Evolutionary conservation across 768 basidiomycete species (phyloP), one percentile per base, ranked within the genome.

Genomic region (Lactarius sanguifluus): DNA sequence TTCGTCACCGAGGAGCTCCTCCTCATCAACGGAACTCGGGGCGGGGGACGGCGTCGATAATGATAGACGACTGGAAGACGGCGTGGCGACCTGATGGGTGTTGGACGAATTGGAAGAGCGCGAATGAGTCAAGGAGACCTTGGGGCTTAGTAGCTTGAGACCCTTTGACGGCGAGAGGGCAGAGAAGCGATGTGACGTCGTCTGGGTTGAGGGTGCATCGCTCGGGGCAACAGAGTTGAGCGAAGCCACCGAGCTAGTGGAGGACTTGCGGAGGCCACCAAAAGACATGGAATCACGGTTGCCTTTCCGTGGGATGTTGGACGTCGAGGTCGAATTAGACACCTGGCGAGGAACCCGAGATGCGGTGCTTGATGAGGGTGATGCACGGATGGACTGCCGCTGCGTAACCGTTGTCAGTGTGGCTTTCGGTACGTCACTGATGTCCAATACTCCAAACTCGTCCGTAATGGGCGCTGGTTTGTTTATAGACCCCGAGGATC

Each of bases 1-100:
- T 68, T 97, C 95, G 73, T 99, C 97, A 18, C 92, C 97, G 20
- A 91, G 78, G 8, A 90, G 59, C 75, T 96, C 92, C 68, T 96
- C 94, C 66, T 96, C 95, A 65, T 93, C 93, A 3, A 91, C 80
- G 2, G 84, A 80, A 70, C 86, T 88, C 32, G 89, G 88, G 7
- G 84, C 86, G 0, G 95, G 94, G 1, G 95, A 96, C 3, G 93
- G 92, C 1, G 91, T 92, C 5, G 90, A 93, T 28, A 89, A 76
- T 25, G 90, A 90, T 66, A 90, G 87, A 41, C 89, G 83, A 72
- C 87, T 89, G 4, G 87, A 85, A 1, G 90, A 86, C 16, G 89
- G 89, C 1, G 90, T 83, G 30, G 77, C 76, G 45, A 81, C 76
- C 71, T 87, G 82, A 67, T 84, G 81, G 61, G 80, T 77, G 70